A percentile compares a stretch with the other conserved stretches of the same genome.
phyloP scores from a whole-genome alignment of 2,329 filamentous ascomycete species.

The Aspergillus nomiae region DNA sequence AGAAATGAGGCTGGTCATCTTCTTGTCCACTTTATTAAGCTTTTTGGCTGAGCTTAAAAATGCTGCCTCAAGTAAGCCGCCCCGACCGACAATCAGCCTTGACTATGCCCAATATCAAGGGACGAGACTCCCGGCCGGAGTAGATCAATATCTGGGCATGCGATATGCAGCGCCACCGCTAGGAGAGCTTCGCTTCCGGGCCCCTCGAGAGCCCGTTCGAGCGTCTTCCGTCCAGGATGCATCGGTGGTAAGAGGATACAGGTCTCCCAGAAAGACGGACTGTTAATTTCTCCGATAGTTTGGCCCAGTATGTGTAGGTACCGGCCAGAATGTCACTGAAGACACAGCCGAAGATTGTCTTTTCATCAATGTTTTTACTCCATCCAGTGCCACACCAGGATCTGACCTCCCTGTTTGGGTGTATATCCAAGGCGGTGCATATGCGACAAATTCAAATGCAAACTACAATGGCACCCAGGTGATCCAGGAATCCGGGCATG shows the following conservation, averaged over 20 bases:
- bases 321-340: conserved; percentile 64
- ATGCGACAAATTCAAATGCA: conserved; percentile 52
- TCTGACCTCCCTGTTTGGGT: conserved; percentile 64
- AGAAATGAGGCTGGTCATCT: neutral
- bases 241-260: conserved; percentile 19
- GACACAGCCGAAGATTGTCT: conserved; percentile 43
- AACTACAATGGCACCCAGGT: conserved; percentile 63
- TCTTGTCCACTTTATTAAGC: neutral
- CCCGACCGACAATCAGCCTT: conserved; percentile 53
- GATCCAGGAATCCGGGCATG: conserved; percentile 54
- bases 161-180: conserved; percentile 69
- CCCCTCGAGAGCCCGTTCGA: conserved; percentile 60
- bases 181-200: conserved; percentile 63
- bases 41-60: no score
- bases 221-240: conserved; percentile 50
- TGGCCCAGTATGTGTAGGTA: conserved; percentile 60
- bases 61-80: neutral
- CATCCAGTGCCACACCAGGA: conserved; percentile 26
- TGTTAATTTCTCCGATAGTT: conserved; percentile 16
- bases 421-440: conserved; percentile 62
- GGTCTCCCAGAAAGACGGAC: neutral
- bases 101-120: conserved; percentile 67
- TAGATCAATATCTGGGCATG: conserved; percentile 71
- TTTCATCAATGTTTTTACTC: conserved; percentile 37
- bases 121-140: conserved; percentile 52